Evolutionary conservation across 768 basidiomycete species (phyloP).

Genomic region (Trametes punicea): DNA sequence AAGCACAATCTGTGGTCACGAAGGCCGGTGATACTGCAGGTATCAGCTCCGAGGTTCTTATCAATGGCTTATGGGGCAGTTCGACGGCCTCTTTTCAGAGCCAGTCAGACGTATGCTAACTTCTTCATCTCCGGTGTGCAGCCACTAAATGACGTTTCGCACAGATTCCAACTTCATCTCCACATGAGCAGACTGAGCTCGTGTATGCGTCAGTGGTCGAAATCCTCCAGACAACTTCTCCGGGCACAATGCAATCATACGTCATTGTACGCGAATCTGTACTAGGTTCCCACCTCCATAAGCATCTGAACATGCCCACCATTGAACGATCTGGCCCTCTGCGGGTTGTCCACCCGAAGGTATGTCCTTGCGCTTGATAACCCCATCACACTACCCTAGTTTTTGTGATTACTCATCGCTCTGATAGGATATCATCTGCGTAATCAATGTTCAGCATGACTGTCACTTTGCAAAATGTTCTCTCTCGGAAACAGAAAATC

Average conservation of each 20-base stretch:
- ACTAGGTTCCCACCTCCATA: background rate
- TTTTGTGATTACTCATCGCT: background rate
- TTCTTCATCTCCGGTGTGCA: background rate
- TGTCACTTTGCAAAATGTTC: background rate
- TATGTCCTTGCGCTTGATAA: background rate
- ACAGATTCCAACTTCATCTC: background rate
- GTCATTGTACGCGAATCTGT: background rate
- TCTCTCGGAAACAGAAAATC: background rate
- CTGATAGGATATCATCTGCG: conserved; percentile 1
- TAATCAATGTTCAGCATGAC: conserved; percentile 13
- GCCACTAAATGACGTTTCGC: background rate
- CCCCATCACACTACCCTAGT: background rate
- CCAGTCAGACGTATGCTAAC: background rate
- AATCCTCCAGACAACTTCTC: background rate
- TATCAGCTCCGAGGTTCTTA: background rate
- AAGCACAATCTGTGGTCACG: background rate
- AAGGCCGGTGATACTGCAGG: background rate
- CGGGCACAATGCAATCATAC: background rate
- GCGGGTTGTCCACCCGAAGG: background rate
- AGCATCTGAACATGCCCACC: background rate
- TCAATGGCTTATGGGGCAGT: background rate
- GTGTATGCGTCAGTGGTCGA: background rate
- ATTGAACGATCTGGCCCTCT: background rate
- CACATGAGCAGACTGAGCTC: background rate
- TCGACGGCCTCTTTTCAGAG: background rate